Evolutionary conservation across 148 eudicot species (phyloP).

Genomic region (Mesembryanthemum crystallinum): DNA sequence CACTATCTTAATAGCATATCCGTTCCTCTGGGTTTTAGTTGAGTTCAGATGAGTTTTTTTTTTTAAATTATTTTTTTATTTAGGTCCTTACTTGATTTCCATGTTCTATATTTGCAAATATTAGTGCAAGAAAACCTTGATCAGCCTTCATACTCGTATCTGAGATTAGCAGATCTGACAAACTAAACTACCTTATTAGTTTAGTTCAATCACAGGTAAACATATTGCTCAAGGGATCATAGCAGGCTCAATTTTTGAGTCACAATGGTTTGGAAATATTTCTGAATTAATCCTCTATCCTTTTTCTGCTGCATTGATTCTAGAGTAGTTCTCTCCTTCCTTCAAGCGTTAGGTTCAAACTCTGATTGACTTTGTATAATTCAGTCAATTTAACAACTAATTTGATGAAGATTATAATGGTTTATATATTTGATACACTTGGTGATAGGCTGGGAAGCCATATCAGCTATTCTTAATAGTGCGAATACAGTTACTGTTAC

Average conservation of each 20-base stretch:
- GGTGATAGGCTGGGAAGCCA: neutral
- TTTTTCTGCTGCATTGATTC: neutral
- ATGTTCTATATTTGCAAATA: too few relatives aligned
- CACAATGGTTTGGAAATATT: neutral
- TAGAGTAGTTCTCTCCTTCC: neutral
- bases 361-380: neutral
- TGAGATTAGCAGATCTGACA: neutral
- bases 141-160: neutral
- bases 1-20: too few relatives aligned
- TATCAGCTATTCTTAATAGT: neutral
- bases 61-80: too few relatives aligned
- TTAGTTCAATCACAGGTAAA: neutral
- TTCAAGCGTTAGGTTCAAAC: neutral
- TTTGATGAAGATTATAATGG: neutral
- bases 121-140: too few relatives aligned
- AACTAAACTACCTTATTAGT: neutral
- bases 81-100: too few relatives aligned
- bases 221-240: neutral
- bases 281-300: neutral
- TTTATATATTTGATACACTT: neutral
- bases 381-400: neutral
- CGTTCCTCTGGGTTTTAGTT: too few relatives aligned
- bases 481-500: too few relatives aligned
- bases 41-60: too few relatives aligned
- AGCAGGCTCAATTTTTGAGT: neutral